These are phyloP conservation scores for Trichoderma koningii DNA, from an alignment of 2,329 filamentous ascomycete species.

Conservation along the genomic window DNA sequence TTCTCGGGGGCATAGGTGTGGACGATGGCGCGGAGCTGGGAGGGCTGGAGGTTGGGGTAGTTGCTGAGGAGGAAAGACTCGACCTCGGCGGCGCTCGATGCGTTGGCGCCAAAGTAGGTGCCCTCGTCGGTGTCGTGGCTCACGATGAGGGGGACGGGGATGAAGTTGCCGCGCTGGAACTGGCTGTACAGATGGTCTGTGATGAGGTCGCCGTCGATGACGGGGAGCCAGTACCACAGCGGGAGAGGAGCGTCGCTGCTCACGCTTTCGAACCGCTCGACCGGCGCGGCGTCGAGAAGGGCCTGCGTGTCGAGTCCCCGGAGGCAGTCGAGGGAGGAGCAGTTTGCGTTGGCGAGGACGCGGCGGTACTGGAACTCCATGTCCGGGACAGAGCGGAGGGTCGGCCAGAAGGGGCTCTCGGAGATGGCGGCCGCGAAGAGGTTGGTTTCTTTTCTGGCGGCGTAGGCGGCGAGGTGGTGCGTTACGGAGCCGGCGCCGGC, in stretches of 20 bases:
- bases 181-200: constrained; percentile 46
- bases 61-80: constrained; percentile 49
- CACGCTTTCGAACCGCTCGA: constrained; percentile 43
- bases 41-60: constrained; percentile 46
- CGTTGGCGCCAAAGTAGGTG: constrained; percentile 47
- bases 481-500: constrained; percentile 62
- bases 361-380: constrained; percentile 53
- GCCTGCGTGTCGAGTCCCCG: constrained; percentile 37
- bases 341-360: constrained; percentile 42
- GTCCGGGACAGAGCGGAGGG: constrained; percentile 47
- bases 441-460: constrained; percentile 44
- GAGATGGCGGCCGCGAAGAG: constrained; percentile 51
- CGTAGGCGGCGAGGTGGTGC: constrained; percentile 53
- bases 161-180: constrained; percentile 44
- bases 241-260: constrained; percentile 36
- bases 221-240: constrained; percentile 55
- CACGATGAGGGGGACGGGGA: constrained; percentile 49
- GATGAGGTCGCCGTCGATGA: constrained; percentile 51
- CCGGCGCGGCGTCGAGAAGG: constrained; percentile 46
- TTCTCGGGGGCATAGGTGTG: constrained; percentile 44
- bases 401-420: constrained; percentile 54
- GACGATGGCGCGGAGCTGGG: constrained; percentile 42
- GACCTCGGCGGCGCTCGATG: constrained; percentile 40
- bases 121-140: constrained; percentile 53
- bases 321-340: constrained; percentile 34